Evolutionary conservation across 2,329 filamentous ascomycete species (phyloP), one percentile per base, ranked within the genome.

Genomic region (Fusarium napiforme): DNA sequence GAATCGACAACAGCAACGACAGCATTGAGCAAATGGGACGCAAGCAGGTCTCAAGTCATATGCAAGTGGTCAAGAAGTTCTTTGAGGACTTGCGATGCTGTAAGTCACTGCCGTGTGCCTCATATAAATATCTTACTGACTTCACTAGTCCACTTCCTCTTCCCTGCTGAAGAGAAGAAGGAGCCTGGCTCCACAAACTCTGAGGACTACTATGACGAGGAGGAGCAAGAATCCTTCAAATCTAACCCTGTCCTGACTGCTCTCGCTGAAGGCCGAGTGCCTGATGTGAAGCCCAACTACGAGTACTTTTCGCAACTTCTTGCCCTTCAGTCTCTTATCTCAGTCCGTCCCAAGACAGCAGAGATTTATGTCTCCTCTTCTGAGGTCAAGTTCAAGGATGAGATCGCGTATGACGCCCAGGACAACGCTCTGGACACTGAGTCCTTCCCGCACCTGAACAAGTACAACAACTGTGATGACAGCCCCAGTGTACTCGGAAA

Each of bases 1-100:
- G 82, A 57, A 83, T 84, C 75, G 82, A 84, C 69, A 84, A 84
- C 70, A 83, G 82, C 78, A 83, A 83, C 63, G 82, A 84, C 60
- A 83, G 82, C 71, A 83, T 83, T 56, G 82, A 83, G 75, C 82
- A 86, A 64, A 86, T 87, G 79, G 83, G 85, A 69, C 84, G 89
- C 64, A 93, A 93, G 79, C 90, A 92, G 76, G 89, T 93, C 9
- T 92, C 90, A 5, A 92, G 90, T 78, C 91, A 93, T 77, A 92
- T 93, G 77, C 91, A 93, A 78, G 91, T 93, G 19, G 83, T 92
- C 62, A 92, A 92, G 82, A 89, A 88, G 58, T 91, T 92, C 79
- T 89, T 93, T 72, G 85, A 87, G 62, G 87, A 88, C 61, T 84
- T 92, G 71, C 86, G 88, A 47, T 90, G 88, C 79, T 92, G 90